Evolutionary conservation across 805 yeast species (phyloP).

Genomic region (Metschnikowia matae): DNA sequence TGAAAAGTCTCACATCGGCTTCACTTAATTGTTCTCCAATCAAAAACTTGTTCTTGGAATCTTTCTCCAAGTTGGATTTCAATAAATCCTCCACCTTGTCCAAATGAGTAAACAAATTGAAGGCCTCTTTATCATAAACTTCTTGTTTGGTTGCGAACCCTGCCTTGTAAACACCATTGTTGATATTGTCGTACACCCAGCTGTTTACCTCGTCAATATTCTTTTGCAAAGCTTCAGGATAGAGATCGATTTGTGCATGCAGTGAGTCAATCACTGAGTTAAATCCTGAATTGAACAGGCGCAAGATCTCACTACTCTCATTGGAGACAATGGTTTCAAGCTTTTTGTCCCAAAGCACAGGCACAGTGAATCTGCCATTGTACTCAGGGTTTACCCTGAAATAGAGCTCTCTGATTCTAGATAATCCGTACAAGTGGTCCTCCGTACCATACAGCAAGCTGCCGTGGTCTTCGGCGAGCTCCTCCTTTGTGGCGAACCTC

Average conservation of each 20-base stretch:
- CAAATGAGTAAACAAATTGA: constrained; percentile 57
- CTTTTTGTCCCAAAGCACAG: constrained; percentile 88
- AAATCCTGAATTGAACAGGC: constrained; percentile 77
- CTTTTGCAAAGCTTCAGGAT: constrained; percentile 51
- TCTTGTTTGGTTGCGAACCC: constrained; percentile 87
- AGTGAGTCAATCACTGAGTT: constrained; percentile 50
- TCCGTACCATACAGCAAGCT: constrained; percentile 44
- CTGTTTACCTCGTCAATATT: constrained; percentile 73
- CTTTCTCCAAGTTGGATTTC: constrained; percentile 35
- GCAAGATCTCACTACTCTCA: constrained; percentile 84
- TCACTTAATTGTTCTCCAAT: constrained; percentile 72
- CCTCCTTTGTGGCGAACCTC: constrained; percentile 62
- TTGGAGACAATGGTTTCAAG: constrained; percentile 81
- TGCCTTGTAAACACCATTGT: constrained; percentile 89
- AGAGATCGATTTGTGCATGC: constrained; percentile 51
- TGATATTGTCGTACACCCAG: constrained; percentile 81
- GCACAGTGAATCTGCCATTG: constrained; percentile 84
- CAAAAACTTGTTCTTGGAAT: constrained; percentile 32
- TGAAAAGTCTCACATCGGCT: constrained; percentile 82
- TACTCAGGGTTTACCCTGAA: constrained; percentile 72
- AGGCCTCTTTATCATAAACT: constrained; percentile 68
- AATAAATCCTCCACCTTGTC: constrained; percentile 67
- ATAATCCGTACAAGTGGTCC: constrained; percentile 50
- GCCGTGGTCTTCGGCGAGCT: constrained; percentile 41
- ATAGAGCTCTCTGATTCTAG: constrained; percentile 67